phyloP scores from a whole-genome alignment of 176 grass and related monocot genomes.

The Dendrocalamus sinicus region DNA sequence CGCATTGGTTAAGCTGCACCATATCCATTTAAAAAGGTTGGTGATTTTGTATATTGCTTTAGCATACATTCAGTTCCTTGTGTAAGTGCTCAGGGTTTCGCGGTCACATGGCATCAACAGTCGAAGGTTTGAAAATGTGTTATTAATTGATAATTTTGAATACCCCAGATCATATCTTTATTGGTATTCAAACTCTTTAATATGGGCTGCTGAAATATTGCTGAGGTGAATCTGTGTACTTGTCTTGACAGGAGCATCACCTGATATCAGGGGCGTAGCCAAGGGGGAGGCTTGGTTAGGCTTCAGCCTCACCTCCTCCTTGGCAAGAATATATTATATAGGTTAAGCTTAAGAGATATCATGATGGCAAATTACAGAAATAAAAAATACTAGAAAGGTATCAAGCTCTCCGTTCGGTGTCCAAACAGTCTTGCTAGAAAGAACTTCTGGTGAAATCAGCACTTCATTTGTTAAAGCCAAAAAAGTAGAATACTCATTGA shows the following conservation, averaged over 20 bases:
- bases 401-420: too few species aligned
- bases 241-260: conserved; percentile 60
- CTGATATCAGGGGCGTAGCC: too few species aligned
- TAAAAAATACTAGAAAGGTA: too few species aligned
- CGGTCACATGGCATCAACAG: not conserved
- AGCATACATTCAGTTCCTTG: not conserved
- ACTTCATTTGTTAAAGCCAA: too few species aligned
- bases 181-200: conserved; percentile 8
- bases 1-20: not conserved
- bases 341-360: too few species aligned
- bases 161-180: not conserved
- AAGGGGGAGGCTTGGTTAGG: too few species aligned
- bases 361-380: too few species aligned
- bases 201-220: conserved; percentile 25
- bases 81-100: conserved; percentile 6
- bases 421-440: too few species aligned
- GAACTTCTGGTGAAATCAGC: too few species aligned
- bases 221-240: not conserved
- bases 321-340: too few species aligned
- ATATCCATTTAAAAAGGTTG: not conserved
- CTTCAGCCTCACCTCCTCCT: too few species aligned
- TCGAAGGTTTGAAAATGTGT: not conserved
- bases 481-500: too few species aligned
- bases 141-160: not conserved
- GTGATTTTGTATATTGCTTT: not conserved